Conservation (phyloP, 2,329 filamentous ascomycete species). For the Clonostachys sp. region DNA sequence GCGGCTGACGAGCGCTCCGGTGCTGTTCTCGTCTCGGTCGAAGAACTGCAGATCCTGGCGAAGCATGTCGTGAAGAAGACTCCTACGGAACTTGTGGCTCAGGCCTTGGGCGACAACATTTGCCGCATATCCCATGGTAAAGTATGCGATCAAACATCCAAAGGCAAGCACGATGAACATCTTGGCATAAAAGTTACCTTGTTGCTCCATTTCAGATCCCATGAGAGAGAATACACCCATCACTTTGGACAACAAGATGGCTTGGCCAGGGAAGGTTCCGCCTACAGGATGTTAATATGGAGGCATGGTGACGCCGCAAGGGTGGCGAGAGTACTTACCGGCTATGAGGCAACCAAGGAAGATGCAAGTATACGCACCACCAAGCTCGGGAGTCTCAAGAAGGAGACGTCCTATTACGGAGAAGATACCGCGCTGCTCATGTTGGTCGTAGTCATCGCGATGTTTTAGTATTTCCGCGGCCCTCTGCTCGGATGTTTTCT, state of each 20-base stretch:
- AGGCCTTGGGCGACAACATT: conserved; percentile 23
- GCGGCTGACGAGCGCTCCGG: conserved; percentile 26
- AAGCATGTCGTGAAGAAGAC: conserved; percentile 25
- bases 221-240: conserved; percentile 32
- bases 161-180: conserved; percentile 47
- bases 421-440: conserved; percentile 22
- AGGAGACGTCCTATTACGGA: conserved; percentile 23
- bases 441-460: conserved; percentile 26
- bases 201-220: conserved; percentile 20
- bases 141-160: conserved; percentile 38
- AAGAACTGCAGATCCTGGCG: conserved; percentile 36
- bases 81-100: conserved; percentile 81
- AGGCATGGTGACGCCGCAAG: neutral
- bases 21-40: conserved; percentile 31
- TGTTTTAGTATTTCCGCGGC: conserved; percentile 24
- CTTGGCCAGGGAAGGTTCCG: conserved; percentile 34
- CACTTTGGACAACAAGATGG: conserved; percentile 33
- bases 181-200: conserved; percentile 46
- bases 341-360: conserved; percentile 18
- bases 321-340: conserved; percentile 6
- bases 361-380: conserved; percentile 25
- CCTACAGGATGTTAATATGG: conserved; percentile 8
- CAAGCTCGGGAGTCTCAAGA: conserved; percentile 27
- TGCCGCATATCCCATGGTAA: conserved; percentile 24
- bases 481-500: conserved; percentile 18